Base-by-base conservation (phyloP, 306 rosid genomes). In the Inga laurina region DNA sequence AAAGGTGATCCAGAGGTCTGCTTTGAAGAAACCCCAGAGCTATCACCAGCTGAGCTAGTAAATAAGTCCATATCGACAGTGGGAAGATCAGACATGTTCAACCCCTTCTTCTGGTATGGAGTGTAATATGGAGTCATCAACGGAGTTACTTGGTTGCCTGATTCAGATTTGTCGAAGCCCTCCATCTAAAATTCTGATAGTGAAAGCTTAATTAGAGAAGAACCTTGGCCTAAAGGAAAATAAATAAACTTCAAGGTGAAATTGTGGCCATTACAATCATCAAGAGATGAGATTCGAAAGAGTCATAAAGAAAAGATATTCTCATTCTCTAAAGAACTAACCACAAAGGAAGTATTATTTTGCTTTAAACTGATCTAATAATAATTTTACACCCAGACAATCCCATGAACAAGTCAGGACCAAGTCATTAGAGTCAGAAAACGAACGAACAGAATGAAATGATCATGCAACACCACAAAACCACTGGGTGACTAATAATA, bases 1-100 rank as follows among this genome's bases (percentile, higher is more conserved):
- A 90, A 87, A 78, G 93, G 78, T 14, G 90, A 87, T 71, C 88
- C 85, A 73, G 76, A 59, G 22, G 86, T 90, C 81, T 75, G 71
- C 41, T 65, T 65, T 34, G n/a, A 65, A 14, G 71, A 65, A 30
- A 65, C 43, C 44, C 43, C 71, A 30, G 71, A 65, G n/a, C 71
- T 65, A 30, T 65, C n/a, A 65, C 71, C 71, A 32, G n/a, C 71
- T 9, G 43, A 65, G 43, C n/a, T 41, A 14, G 71, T 1, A 65
- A 34, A 65, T 14, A 32, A 32, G 41, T 65, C 71, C 43, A 65
- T 65, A 65, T 65, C n/a, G 41, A 65, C 71, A 30, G n/a, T 65
- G 9, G 10, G 71, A 65, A 32, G 71, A 34, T 15, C 71, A 32
- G 71, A 32, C 10, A 13, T 65, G 41, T 32, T 14, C 71, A 65